Conservation (phyloP, 2,329 filamentous ascomycete genomes). For the Hirsutella rhossiliensis region DNA sequence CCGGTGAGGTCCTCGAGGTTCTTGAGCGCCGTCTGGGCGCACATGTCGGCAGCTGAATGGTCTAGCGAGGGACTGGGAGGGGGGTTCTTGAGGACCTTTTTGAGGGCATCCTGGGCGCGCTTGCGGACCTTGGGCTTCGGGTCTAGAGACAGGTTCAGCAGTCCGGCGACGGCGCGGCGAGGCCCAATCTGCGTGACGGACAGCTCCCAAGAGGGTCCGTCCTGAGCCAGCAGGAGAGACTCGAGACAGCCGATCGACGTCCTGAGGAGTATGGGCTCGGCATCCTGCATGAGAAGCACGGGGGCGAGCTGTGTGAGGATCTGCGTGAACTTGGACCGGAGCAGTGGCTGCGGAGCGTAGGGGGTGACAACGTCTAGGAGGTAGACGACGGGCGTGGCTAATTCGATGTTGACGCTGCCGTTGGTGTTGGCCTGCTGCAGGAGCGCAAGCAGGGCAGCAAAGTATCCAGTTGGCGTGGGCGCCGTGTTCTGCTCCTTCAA, state of each 20-base stretch:
- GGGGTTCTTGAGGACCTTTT: conserved; percentile 69
- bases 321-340: conserved; percentile 89
- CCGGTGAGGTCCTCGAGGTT: conserved; percentile 63
- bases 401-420: conserved; percentile 65
- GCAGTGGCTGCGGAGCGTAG: conserved; percentile 70
- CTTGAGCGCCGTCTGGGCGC: conserved; percentile 78
- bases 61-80: conserved; percentile 88
- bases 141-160: conserved; percentile 76
- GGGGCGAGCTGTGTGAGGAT: conserved; percentile 82
- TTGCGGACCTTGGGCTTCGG: conserved; percentile 88
- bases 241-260: conserved; percentile 90
- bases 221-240: conserved; percentile 81
- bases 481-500: conserved; percentile 78
- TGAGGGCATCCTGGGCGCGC: conserved; percentile 80
- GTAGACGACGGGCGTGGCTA: conserved; percentile 81
- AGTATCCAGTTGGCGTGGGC: conserved; percentile 80
- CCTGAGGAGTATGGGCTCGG: conserved; percentile 75
- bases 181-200: conserved; percentile 75
- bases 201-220: conserved; percentile 77
- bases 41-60: conserved; percentile 92
- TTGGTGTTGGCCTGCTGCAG: conserved; percentile 63
- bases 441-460: conserved; percentile 84
- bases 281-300: conserved; percentile 65
- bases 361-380: conserved; percentile 87
- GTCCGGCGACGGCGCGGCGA: conserved; percentile 72